Evolutionary conservation across 306 rosid genomes (phyloP), one percentile per base, ranked within the genome.

Genomic region (Glycine tomentella): DNA sequence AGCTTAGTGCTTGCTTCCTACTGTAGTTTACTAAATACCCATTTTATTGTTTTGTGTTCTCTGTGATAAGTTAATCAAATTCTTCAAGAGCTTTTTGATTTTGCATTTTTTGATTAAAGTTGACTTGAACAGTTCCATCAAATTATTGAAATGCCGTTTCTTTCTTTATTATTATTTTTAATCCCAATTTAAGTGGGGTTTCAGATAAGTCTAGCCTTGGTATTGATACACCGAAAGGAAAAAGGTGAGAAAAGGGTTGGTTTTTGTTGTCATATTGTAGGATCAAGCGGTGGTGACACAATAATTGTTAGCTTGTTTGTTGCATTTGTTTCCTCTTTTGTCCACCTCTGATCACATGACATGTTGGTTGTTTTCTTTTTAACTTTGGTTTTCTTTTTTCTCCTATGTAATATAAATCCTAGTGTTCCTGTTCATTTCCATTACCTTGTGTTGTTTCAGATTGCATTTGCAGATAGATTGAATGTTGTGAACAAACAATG

Each of bases 401-500:
- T 61, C 15, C 59, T 71, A 57, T 73, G 5, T 3, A 36, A 36
- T 36, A 36, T 36, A 36, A 36, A 48, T 31, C 9, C 7, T 20
- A 15, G 34, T 55, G 38, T 7, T 79, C 20, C 3, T 71, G 20
- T 74, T 73, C 8, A 36, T 62, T 84, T 81, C 34, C 53, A 53
- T 80, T 74, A 11, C 75, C 48, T 73, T 49, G 40, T 74, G 52
- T 72, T 88, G 70, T 84, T 31, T 84, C 63, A 76, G 82, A 85
- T 44, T 83, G 84, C 73, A 52, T 49, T 44, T 83, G 84, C 73
- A 52, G 53, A 25, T 79, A 55, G 79, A 77, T 84, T 86, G 88
- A 69, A 84, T 87, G 88, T 80, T 88, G 75, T 83, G 89, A 85
- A 80, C 51, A 78, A 94, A 80, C 51, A 78, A 94, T 94, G 98